phyloP scores from a whole-genome alignment of 2,329 filamentous ascomycete species.

The Penicillium sp. region DNA sequence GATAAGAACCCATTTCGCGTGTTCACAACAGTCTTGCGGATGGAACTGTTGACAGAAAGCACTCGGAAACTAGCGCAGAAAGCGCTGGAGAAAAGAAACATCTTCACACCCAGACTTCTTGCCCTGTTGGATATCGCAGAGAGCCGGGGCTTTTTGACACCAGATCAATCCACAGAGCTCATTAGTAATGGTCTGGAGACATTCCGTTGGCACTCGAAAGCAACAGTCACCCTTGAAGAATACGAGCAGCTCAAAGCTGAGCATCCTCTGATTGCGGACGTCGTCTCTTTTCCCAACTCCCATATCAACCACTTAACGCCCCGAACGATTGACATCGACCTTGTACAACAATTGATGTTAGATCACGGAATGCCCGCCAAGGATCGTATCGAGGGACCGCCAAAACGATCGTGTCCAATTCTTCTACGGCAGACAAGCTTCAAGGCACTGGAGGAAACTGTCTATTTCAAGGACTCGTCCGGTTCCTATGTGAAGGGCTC shows the following conservation, averaged over 20 bases:
- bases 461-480: conserved; percentile 40
- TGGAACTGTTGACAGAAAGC: conserved; percentile 42
- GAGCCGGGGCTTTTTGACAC: conserved; percentile 27
- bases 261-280: conserved; percentile 52
- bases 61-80: conserved; percentile 35
- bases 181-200: conserved; percentile 48
- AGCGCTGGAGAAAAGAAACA: conserved; percentile 40
- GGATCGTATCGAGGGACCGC: conserved; percentile 54
- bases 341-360: conserved; percentile 48
- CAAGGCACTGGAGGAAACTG: conserved; percentile 50
- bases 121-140: conserved; percentile 41
- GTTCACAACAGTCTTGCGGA: conserved; percentile 45
- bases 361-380: conserved; percentile 47
- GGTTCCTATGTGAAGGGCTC: conserved; percentile 33
- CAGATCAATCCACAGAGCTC: conserved; percentile 38
- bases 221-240: conserved; percentile 43
- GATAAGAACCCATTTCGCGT: conserved; percentile 49
- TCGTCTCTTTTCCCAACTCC: conserved; percentile 44
- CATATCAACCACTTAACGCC: conserved; percentile 59
- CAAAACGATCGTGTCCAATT: conserved; percentile 46
- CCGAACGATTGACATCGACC: conserved; percentile 51
- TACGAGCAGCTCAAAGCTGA: conserved; percentile 47
- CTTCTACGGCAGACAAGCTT: conserved; percentile 58
- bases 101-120: conserved; percentile 46
- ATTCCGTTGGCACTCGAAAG: conserved; percentile 50